Base-by-base conservation (phyloP, 495 filamentous ascomycete genomes). In the Acidiella bohemica region DNA sequence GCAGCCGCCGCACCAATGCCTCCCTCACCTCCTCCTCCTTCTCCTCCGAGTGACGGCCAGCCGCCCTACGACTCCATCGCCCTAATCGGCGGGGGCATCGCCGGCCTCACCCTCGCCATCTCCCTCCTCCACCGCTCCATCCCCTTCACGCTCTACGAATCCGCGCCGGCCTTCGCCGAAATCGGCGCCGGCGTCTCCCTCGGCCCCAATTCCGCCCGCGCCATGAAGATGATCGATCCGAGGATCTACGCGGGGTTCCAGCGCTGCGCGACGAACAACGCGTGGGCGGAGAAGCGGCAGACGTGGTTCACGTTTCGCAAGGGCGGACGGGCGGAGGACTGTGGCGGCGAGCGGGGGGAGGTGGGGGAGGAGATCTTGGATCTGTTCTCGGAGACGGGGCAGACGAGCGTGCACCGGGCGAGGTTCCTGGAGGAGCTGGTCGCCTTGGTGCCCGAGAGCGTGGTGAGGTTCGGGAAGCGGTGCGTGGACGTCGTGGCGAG, bases 131-230 rank as follows among this genome's bases (percentile, higher is more conserved):
- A n/a, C n/a, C n/a, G n/a, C n/a, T n/a, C n/a, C n/a, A n/a, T n/a
- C n/a, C n/a, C n/a, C 25, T 7, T 23, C 6, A 32, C 17, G 31
- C 12, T 37, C 5, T 8, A 21, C 4, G 4, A 17, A 39, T 33
- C 52, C 9, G 56, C 58, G 2, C 30, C 46, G 4, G 28, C 32
- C 29, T 61, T 61, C 42, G 54, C 54, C 32, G 55, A 59, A 55
- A 67, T 81, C 3, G 78, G 78, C 20, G 77, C 76, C 2, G 77
- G 76, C 9, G 64, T 81, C 3, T 67, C 63, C 9, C 69, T 80
- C 26, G 68, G 69, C 0, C 67, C 73, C 24, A 80, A 80, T 51
- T 64, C 75, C 5, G 58, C 67, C 4, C 57, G 63, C 1, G 74
- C 75, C 0, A 73, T 80, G 67, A 49, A 53, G 4, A 27, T 69